Evolutionary conservation across 208 protist genomes (phyloP).

Genomic region (Leishmania major): DNA sequence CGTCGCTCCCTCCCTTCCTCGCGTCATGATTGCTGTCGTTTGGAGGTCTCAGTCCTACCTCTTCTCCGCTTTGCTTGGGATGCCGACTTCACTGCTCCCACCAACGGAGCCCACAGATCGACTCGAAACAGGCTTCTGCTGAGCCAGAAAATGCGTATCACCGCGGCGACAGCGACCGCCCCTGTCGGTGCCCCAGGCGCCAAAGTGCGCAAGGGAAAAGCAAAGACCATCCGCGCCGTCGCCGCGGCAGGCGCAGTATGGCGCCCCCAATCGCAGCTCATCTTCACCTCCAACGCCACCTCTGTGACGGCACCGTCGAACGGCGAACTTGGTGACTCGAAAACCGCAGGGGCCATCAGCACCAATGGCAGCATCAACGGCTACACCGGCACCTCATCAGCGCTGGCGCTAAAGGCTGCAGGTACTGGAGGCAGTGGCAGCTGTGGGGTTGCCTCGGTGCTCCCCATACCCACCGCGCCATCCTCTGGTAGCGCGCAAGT

Average conservation of each 20-base stretch:
- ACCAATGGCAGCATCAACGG: neutral
- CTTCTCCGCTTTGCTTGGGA: neutral
- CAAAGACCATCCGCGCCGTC: neutral
- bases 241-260: neutral
- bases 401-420: neutral
- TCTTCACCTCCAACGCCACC: neutral
- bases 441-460: neutral
- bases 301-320: neutral
- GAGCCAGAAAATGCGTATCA: neutral
- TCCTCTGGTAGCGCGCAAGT: neutral
- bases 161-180: neutral
- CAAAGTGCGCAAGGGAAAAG: neutral
- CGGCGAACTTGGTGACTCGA: neutral
- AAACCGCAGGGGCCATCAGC: neutral
- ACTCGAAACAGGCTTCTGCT: neutral
- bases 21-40: neutral
- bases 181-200: neutral
- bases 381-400: neutral
- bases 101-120: neutral
- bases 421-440: neutral
- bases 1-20: neutral
- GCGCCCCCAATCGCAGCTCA: neutral
- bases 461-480: neutral
- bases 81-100: neutral
- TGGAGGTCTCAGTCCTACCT: neutral